Base-by-base conservation (phyloP, 1,139 yeast genomes). In the Saccharomyces hybrid region DNA sequence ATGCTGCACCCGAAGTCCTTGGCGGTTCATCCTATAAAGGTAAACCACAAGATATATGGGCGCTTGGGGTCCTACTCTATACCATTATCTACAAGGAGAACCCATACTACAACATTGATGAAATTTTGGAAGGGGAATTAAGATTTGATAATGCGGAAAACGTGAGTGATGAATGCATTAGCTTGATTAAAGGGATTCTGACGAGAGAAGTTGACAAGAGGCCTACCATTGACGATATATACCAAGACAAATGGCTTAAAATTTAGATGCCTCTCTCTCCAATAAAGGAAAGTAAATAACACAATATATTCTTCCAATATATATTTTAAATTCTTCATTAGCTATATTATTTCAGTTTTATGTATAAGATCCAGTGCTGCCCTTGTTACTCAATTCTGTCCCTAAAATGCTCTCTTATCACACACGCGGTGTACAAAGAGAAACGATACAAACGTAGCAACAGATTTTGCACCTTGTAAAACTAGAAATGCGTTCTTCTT, bases 1-100 rank as follows among this genome's bases (percentile, higher is more conserved):
- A 91, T 70, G 98, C 98, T 0, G 95, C 98, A 0, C 99, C 99
- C 0, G 99, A 93, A 71, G 96, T 93, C 0, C 76, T 93, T 42
- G 79, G 85, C 54, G 99, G 98, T 6, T 85, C 84, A 58, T 87
- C 93, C 38, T 93, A 93, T 67, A 90, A 84, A 57, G 99, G 99
- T 27, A 86, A 82, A 68, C 93, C 96, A 0, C 99, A 93, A 70
- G 99, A 93, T 71, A 84, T 91, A 2, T 93, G 99, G 99, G 96
- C 98, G 0, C 76, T 91, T 66, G 99, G 99, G 1, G 87, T 93
- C 21, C 75, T 93, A 57, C 74, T 93, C 21, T 93, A 90, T 73
- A 93, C 98, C 0, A 79, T 93, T 68, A 77, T 91, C 14, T 93
- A 86, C 75, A 89, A 90, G 67, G 98, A 93, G 68, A 90, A 90